A percentile compares a stretch with the other conserved stretches of the same genome.
These are phyloP conservation scores for Pyrenochaeta sp. DNA, from an alignment of 2,329 filamentous ascomycete species.

Conservation along the genomic window DNA sequence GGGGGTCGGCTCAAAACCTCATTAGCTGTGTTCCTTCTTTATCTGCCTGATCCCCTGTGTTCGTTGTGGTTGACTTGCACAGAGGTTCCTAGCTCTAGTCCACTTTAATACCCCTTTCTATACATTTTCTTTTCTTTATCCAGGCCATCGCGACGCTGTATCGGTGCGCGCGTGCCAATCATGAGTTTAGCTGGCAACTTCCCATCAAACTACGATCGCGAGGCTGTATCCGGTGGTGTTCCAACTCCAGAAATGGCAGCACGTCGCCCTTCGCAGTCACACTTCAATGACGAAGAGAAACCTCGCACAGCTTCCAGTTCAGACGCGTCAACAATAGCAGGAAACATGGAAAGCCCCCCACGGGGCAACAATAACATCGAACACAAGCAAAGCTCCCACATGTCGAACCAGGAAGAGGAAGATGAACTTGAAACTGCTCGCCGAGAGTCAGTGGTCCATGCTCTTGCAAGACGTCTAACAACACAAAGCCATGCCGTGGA, in stretches of 20 bases:
- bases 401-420: slow-evolving; percentile 28
- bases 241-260: slow-evolving; percentile 39
- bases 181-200: slow-evolving; percentile 57
- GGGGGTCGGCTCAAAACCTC: slow-evolving; percentile 14
- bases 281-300: slow-evolving; percentile 13
- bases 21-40: slow-evolving; percentile 28
- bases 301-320: slow-evolving; percentile 32
- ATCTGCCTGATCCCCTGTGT: slow-evolving; percentile 17
- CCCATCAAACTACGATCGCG: slow-evolving; percentile 52
- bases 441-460: slow-evolving; percentile 47
- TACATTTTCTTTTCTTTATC: slow-evolving; percentile 3
- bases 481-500: slow-evolving; percentile 49
- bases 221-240: slow-evolving; percentile 46
- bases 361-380: slow-evolving; percentile 22
- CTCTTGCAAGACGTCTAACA: slow-evolving; percentile 54
- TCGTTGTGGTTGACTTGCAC: slow-evolving; percentile 3
- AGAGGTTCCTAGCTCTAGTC: slow-evolving; percentile 13
- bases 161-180: slow-evolving; percentile 22
- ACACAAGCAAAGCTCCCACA: slow-evolving; percentile 27
- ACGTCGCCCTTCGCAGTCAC: slow-evolving; percentile 22
- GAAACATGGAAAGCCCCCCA: slow-evolving; percentile 31
- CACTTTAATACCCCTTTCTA: slow-evolving; percentile 22
- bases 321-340: slow-evolving; percentile 44
- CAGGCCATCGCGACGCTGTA: slow-evolving; percentile 8
- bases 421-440: slow-evolving; percentile 28